phyloP scores from a whole-genome alignment of 352 stramenopile genomes.

The Phytophthora ohioensis region DNA sequence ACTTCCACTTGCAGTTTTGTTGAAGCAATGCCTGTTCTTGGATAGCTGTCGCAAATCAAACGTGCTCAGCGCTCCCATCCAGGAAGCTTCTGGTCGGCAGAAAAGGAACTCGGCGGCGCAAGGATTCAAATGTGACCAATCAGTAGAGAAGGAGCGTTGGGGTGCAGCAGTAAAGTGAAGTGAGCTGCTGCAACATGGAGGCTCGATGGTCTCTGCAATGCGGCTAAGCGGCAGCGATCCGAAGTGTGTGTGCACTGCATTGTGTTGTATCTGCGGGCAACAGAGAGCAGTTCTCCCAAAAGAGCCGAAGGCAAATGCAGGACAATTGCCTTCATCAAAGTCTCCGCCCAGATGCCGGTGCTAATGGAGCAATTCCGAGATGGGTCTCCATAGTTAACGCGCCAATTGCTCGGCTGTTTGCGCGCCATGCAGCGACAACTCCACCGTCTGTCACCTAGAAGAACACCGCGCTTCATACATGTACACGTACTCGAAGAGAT shows the following conservation, averaged over 20 bases:
- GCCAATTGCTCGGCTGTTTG: conserved; percentile 23
- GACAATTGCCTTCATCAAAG: not conserved
- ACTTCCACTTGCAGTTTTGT: conserved; percentile 2
- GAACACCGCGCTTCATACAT: not conserved
- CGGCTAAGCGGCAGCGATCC: not conserved
- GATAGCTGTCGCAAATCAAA: conserved; percentile 28
- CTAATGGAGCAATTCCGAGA: conserved; percentile 4
- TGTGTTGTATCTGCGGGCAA: conserved; percentile 1
- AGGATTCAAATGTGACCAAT: conserved; percentile 4
- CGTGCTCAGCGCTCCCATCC: conserved; percentile 21
- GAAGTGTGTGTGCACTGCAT: conserved; percentile 5
- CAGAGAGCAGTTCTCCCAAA: conserved; percentile 10
- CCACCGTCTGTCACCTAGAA: conserved; percentile 12
- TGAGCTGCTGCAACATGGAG: conserved; percentile 3
- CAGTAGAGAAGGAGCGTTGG: conserved; percentile 25
- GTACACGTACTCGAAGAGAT: not conserved
- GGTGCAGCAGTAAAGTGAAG: conserved; percentile 2
- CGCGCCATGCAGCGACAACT: conserved; percentile 23
- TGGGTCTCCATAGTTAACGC: conserved; percentile 20
- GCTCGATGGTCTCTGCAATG: no score
- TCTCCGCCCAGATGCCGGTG: conserved; percentile 8
- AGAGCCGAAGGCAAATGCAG: not conserved
- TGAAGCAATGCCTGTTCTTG: conserved; percentile 13
- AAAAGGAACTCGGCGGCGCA: conserved; percentile 16
- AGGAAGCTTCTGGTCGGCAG: conserved; percentile 20